These are phyloP conservation scores for Santalum album DNA, from an alignment of 164 flowering plant genomes.

Conservation along the genomic window DNA sequence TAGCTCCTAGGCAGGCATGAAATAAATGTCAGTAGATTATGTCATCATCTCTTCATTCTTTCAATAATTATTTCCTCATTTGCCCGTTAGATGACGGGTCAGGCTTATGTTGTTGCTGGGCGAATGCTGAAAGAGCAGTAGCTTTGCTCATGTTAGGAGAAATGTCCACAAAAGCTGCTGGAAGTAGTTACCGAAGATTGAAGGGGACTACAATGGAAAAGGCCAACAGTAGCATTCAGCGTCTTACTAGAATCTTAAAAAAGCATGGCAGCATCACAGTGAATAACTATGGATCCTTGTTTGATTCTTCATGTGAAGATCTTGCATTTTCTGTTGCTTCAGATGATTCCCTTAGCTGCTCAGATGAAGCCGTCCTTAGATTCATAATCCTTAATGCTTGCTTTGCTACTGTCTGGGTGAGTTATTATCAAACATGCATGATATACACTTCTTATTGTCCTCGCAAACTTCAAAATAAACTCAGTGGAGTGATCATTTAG, in stretches of 20 bases:
- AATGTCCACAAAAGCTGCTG: slow-evolving; percentile 16
- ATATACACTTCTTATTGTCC: no score
- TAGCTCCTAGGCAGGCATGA: no score
- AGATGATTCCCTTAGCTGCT: slow-evolving; percentile 23
- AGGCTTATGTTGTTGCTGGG: slow-evolving; percentile 70
- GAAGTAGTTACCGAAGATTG: slow-evolving; percentile 13
- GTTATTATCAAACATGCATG: slow-evolving; percentile 18
- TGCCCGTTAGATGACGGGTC: slow-evolving; percentile 66
- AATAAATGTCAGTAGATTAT: no score
- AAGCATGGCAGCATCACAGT: slow-evolving; percentile 45
- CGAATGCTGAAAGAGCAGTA: slow-evolving; percentile 56
- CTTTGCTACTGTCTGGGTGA: slow-evolving; percentile 43
- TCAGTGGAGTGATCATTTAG: no score
- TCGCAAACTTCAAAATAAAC: no score
- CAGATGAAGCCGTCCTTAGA: slow-evolving; percentile 48
- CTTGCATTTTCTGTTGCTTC: slow-evolving; percentile 35
- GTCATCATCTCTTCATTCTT: neutral
- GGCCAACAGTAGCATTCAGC: slow-evolving; percentile 11
- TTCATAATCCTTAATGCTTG: slow-evolving; percentile 44
- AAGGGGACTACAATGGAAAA: slow-evolving; percentile 11
- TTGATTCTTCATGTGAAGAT: slow-evolving; percentile 43
- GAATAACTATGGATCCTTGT: slow-evolving; percentile 40
- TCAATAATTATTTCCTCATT: neutral
- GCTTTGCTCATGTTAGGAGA: slow-evolving; percentile 44
- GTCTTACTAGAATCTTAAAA: slow-evolving; percentile 39